Base-by-base conservation (phyloP, 164 flowering plant species). In the Stephania cephalantha region DNA sequence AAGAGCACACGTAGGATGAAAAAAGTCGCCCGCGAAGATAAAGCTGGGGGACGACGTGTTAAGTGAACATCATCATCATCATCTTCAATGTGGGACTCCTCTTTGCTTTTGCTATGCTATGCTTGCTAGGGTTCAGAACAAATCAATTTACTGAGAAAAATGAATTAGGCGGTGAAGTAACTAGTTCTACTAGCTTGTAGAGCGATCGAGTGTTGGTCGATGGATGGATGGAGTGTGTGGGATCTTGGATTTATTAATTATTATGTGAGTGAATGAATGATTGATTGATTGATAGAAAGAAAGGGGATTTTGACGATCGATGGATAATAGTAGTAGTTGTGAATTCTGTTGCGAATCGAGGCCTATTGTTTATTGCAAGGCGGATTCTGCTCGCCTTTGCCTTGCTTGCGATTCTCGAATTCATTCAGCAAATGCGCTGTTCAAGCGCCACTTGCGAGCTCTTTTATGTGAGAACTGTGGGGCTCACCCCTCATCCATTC, bases 361-460 rank as follows among this genome's bases (percentile, higher is more conserved):
- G 78, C 87, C 95, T 9, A 77, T 85, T 20, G 84, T 92, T 13
- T 90, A 88, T 80, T 92, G 97, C 53, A 83, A 84, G 71, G 87
- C 91, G 11, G 94, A 90, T 82, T 81, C 91, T 35, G 94, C 97
- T 12, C 73, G 77, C 64, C 91, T 92, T 45, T 92, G 97, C 78
- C 89, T 90, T 55, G 79, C 87, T 22, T 90, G 97, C 71, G 95
- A 92, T 81, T 84, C 88, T 4, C 84, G 83, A 68, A 91, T 92
- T 66, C 97, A 92, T 74, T 87, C 91, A 45, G 95, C 95, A 0
- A 90, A 92, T 76, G 82, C 89, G 17, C 85, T 92, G n/a, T 90
- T 87, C 17, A 72, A 78, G 68, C 64, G 87, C 22, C 97, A 92
- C 71, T 68, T 82, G 7, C 87, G 97, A 9, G 80, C 83, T 53